Evolutionary conservation across 371 early-diverging fungal genomes (phyloP), one percentile per base, ranked within the genome.

Genomic region (Actinomortierella wolfii): DNA sequence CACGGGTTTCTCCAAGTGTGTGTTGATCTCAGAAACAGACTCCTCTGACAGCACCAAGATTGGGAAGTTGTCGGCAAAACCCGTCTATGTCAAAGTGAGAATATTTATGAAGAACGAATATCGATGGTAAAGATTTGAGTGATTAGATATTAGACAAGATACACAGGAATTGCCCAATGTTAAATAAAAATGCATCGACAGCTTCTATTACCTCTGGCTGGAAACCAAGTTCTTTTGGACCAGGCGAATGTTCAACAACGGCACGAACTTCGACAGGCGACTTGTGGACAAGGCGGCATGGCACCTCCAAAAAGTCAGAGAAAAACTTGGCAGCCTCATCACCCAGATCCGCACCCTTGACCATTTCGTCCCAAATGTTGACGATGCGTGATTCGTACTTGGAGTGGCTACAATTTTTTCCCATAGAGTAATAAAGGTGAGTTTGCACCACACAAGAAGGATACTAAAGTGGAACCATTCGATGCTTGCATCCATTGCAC

Each of bases 41-140:
- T 77, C 77, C 43, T 78, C 67, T 0, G 67, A 66, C 20, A 76
- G 23, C 43, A 71, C 47, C n/a, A 78, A 57, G 56, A 80, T 57
- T 9, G 81, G 79, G 61, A 49, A 78, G 49, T 51, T 61, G 51
- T 78, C 79, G 8, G 79, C 64, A 45, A 78, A 78, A 3, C 68
- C 77, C 18, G 69, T 69, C 78, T 78, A 53, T 15, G 11, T 24
- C n/a, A 2, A 50, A 42, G 18, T 24, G 29, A 29, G 21, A n/a
- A 13, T 18, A 2, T 3, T 2, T 21, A 24, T 13, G 6, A 17
- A 13, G 20, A n/a, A 2, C 3, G 11, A 20, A 18, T 2, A 15
- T 15, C 28, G n/a, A 3, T 15, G 7, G 49, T n/a, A 2, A 14
- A n/a, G n/a, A n/a, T n/a, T n/a, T n/a, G n/a, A n/a, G n/a, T n/a